These are phyloP conservation scores for Linnemannia elongata DNA, from an alignment of 192 early-diverging fungal genomes.

Conservation along the genomic window DNA sequence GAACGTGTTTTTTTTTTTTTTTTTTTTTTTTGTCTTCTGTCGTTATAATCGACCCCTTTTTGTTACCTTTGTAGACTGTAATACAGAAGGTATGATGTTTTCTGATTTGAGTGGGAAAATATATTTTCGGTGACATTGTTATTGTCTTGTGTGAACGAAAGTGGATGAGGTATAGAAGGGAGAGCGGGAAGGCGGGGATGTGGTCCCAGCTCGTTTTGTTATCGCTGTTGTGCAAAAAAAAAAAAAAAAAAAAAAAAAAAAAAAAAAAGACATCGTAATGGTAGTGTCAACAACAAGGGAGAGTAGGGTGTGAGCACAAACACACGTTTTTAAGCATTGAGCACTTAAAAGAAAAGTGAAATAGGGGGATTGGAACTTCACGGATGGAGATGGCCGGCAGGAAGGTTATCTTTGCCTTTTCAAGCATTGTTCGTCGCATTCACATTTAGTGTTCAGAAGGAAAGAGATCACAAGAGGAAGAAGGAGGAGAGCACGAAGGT, in stretches of 20 bases:
- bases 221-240: background rate
- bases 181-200: background rate
- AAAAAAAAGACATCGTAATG: no score
- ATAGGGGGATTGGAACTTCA: background rate
- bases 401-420: slow-evolving; percentile 17
- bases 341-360: background rate
- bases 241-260: no score
- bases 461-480: background rate
- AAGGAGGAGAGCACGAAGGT: background rate
- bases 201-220: no score
- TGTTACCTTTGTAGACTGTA: background rate
- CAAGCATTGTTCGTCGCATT: slow-evolving; percentile 3
- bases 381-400: background rate
- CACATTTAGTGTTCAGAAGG: background rate
- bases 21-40: background rate
- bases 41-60: background rate
- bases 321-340: background rate
- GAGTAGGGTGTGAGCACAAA: background rate
- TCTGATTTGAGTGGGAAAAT: background rate
- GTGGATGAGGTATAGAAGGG: background rate
- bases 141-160: background rate
- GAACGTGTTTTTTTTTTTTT: background rate
- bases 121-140: background rate
- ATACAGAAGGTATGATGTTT: background rate
- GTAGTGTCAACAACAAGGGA: background rate